Evolutionary conservation across 73 alveolate species (phyloP), one percentile per base, ranked within the genome.

Genomic region (Loxodes magnus): DNA sequence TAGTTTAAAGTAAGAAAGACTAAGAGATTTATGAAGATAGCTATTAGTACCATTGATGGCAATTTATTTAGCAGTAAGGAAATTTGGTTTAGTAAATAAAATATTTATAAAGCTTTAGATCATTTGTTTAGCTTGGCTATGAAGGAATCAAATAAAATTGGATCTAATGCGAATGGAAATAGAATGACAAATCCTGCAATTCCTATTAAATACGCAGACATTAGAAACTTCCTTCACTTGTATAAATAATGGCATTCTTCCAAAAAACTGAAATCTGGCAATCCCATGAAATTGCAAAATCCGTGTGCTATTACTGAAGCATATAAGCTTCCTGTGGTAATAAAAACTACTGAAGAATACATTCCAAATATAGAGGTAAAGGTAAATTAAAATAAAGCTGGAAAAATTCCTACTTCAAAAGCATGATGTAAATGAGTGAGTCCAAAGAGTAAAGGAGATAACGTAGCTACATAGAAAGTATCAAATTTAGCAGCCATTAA

Each of bases 281-380:
- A 46, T 9, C 59, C 59, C 59, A 46, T 46, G 34, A 46, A 46
- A 19, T 46, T 46, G 35, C 26, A 12, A 19, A 46, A 46, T 10
- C 14, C 39, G 27, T 46, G 59, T n/a, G 27, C 59, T 9, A 46
- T 5, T n/a, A 46, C 34, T n/a, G 10, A 14, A 12, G 59, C 59
- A 12, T 12, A 46, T 9, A 12, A 46, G 0, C 43, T 25, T 0
- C 52, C 59, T n/a, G 59, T 46, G 6, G 17, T 19, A n/a, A 24
- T 41, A 46, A 22, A 46, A 12, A 46, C 27, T n/a, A 10, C 22
- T 2, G 43, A 37, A n/a, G 27, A 10, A 12, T 12, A 12, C 27
- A 17, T 7, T 2, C 53, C 59, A n/a, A 46, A 46, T 9, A 46
- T 41, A 10, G 16, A 2, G 9, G 16, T 7, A 25, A 5, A 17